A percentile compares a stretch with the other conserved stretches of the same genome.
These are phyloP conservation scores for Xylariaceae sp. DNA, from an alignment of 2,329 filamentous ascomycete species.

Conservation along the genomic window DNA sequence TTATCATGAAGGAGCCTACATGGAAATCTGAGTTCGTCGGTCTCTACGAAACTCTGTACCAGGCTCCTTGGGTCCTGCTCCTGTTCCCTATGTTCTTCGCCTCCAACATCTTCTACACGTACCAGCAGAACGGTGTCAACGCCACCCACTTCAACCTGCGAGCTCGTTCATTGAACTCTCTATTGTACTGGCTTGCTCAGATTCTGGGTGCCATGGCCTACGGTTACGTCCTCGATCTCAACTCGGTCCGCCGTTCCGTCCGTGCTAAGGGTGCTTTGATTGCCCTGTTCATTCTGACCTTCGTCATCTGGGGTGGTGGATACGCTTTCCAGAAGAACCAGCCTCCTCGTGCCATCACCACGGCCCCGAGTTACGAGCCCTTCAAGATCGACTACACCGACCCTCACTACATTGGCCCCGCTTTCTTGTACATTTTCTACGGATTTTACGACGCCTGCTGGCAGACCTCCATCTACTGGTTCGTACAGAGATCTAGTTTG, in stretches of 20 bases:
- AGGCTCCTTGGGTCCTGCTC: constrained; percentile 61
- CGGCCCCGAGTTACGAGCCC: constrained; percentile 9
- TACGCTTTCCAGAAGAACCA: constrained; percentile 63
- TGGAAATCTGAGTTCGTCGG: constrained; percentile 67
- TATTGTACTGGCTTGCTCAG: constrained; percentile 67
- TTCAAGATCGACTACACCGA: constrained; percentile 50
- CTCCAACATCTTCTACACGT: constrained; percentile 76
- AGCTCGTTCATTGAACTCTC: constrained; percentile 63
- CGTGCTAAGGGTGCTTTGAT: constrained; percentile 57
- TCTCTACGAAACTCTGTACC: constrained; percentile 57
- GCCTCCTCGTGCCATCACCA: constrained; percentile 36
- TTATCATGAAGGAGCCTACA: constrained; percentile 71
- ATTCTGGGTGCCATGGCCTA: constrained; percentile 65
- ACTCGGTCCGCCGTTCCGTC: constrained; percentile 49
- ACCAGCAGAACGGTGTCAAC: constrained; percentile 71
- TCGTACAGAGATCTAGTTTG: constrained; percentile 60
- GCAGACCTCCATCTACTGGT: constrained; percentile 92
- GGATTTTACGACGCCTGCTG: constrained; percentile 65
- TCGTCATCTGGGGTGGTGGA: constrained; percentile 67
- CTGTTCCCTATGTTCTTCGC: constrained; percentile 76
- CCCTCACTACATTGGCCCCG: constrained; percentile 59
- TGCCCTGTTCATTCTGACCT: constrained; percentile 57
- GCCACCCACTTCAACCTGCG: constrained; percentile 63
- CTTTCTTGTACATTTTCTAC: constrained; percentile 61
- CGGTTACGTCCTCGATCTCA: constrained; percentile 58